Conservation (phyloP, 2,329 filamentous ascomycete species). For the Thielaviopsis populi region DNA sequence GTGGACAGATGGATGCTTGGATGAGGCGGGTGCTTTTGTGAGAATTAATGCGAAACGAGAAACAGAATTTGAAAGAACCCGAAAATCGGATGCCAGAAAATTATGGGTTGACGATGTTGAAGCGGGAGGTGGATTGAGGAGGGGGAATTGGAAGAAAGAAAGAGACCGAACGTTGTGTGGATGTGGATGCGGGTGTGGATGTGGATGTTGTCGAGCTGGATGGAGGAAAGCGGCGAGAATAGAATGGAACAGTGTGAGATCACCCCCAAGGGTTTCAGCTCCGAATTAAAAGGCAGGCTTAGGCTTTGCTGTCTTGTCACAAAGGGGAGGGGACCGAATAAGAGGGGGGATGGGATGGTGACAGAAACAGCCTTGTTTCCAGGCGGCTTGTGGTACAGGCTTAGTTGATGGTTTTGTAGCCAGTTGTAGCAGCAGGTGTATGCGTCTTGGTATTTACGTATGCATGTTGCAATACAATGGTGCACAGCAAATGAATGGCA, state of each 20-base stretch:
- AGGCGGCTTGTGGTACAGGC: neutral
- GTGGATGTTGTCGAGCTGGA: neutral
- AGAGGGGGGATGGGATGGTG: neutral
- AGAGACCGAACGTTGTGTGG: neutral
- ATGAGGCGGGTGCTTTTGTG: neutral
- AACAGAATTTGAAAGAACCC: neutral
- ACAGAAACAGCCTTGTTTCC: neutral
- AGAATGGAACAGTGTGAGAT: neutral
- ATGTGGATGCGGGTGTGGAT: neutral
- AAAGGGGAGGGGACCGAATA: neutral
- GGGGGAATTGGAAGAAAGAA: neutral
- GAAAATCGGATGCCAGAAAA: neutral
- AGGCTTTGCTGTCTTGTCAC: neutral
- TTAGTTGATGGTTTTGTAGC: neutral
- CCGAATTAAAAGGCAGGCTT: constrained; percentile 5
- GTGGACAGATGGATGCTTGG: neutral
- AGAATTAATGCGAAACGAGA: neutral
- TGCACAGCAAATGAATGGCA: too few species aligned
- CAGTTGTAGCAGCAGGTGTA: too few species aligned
- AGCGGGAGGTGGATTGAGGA: neutral
- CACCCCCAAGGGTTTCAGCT: constrained; percentile 7
- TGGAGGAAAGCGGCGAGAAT: neutral
- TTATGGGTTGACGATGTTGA: neutral
- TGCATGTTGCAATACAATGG: too few species aligned
- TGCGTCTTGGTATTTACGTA: too few species aligned